These are phyloP conservation scores for Carallia pectinifolia DNA, from an alignment of 345 rosid species.

Conservation along the genomic window DNA sequence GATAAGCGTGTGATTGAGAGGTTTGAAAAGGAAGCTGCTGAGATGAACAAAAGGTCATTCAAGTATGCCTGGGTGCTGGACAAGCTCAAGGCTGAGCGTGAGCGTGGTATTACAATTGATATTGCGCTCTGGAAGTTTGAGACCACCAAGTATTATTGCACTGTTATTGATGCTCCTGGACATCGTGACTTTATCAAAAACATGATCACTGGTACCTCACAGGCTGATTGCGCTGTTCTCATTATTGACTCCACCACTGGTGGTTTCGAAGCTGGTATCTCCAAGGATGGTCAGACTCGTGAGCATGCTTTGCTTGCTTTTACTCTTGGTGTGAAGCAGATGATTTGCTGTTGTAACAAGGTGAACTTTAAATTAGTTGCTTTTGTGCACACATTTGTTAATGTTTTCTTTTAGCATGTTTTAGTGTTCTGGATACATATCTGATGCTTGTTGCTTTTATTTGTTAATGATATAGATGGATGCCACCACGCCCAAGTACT, in stretches of 20 bases:
- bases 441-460: neutral
- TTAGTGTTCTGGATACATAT: too few species aligned
- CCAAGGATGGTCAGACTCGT: conserved; percentile 85
- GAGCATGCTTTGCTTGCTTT: conserved; percentile 72
- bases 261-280: conserved; percentile 84
- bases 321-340: conserved; percentile 71
- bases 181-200: conserved; percentile 82
- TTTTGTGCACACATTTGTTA: neutral
- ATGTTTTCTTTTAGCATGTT: neutral
- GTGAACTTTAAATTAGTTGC: conserved; percentile 12
- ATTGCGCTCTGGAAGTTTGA: conserved; percentile 76
- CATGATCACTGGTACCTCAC: conserved; percentile 82
- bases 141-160: conserved; percentile 73
- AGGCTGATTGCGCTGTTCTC: conserved; percentile 80
- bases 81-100: conserved; percentile 83
- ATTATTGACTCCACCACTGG: conserved; percentile 82
- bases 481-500: conserved; percentile 80
- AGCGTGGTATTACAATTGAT: conserved; percentile 76
- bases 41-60: conserved; percentile 79
- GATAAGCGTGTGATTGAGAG: conserved; percentile 85
- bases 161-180: conserved; percentile 78
- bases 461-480: conserved; percentile 34
- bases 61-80: conserved; percentile 84
- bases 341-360: conserved; percentile 82
- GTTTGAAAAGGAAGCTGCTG: conserved; percentile 81